Conservation (phyloP, 306 rosid genomes). For the Argentina anserina region DNA sequence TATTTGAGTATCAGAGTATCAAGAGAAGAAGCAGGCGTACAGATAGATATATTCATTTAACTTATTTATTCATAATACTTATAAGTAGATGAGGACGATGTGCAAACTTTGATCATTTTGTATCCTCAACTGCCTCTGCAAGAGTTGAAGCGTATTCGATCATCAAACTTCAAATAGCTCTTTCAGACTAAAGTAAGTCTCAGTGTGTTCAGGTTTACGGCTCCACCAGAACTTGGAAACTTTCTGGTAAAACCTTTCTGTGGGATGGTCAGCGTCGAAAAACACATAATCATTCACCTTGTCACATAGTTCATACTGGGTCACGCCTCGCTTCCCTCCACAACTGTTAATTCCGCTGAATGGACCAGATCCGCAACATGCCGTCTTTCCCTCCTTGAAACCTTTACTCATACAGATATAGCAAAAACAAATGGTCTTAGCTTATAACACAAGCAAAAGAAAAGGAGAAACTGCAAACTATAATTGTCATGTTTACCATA, state of each 20-base stretch:
- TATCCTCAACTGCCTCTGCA: not conserved
- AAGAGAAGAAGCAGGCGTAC: not conserved
- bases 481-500: slow-evolving; percentile 14
- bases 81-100: not conserved
- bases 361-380: slow-evolving; percentile 40
- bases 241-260: slow-evolving; percentile 30
- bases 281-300: slow-evolving; percentile 32
- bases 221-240: slow-evolving; percentile 38
- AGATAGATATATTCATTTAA: not conserved
- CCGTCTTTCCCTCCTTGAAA: slow-evolving; percentile 27
- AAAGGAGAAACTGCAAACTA: not conserved
- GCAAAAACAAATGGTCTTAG: not conserved
- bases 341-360: slow-evolving; percentile 19
- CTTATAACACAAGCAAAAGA: not conserved
- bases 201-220: slow-evolving; percentile 19
- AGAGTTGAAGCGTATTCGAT: not conserved
- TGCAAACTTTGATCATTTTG: not conserved
- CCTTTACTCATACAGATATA: slow-evolving; percentile 7
- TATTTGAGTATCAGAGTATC: not conserved
- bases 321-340: slow-evolving; percentile 43
- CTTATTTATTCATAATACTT: not conserved
- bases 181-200: slow-evolving; percentile 27
- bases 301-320: slow-evolving; percentile 37
- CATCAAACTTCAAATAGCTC: slow-evolving; percentile 28
- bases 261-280: slow-evolving; percentile 47